Conservation (phyloP, 2,329 filamentous ascomycete genomes). For the Sarocladiaceae sp. region DNA sequence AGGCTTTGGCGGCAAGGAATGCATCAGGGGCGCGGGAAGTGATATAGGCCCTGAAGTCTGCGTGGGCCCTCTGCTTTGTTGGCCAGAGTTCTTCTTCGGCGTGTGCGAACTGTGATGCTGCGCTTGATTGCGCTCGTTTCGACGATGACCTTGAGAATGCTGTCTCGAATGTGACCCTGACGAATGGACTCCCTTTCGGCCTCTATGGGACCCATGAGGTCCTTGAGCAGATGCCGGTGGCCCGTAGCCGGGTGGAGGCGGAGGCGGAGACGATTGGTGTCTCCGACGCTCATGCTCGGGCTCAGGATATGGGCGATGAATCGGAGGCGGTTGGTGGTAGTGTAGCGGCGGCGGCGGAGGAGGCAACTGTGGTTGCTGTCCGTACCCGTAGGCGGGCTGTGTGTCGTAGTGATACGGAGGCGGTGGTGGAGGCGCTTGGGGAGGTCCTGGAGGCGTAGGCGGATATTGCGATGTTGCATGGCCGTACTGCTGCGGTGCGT, state of each 20-base stretch:
- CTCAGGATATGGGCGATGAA: too few species aligned
- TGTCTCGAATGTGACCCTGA: too few species aligned
- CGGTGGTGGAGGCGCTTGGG: not conserved
- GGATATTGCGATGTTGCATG: conserved; percentile 2
- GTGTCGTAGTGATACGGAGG: conserved; percentile 1
- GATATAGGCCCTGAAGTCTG: not conserved
- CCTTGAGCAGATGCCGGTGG: too few species aligned
- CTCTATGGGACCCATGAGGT: not conserved
- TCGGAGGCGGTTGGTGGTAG: conserved; percentile 3
- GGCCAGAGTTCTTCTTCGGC: not conserved
- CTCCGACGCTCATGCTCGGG: too few species aligned
- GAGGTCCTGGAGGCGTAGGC: not conserved
- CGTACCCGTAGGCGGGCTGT: not conserved
- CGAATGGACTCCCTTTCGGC: not conserved
- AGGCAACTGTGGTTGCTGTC: not conserved
- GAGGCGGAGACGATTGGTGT: too few species aligned
- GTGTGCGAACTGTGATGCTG: not conserved
- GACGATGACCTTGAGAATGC: not conserved
- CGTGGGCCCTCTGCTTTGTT: not conserved
- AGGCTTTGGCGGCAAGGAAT: conserved; percentile 9
- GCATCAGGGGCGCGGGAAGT: conserved; percentile 1
- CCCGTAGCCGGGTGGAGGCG: too few species aligned
- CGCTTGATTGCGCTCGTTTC: not conserved
- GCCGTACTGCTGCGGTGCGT: not conserved
- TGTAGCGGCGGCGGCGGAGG: not conserved